Evolutionary conservation across 345 rosid genomes (phyloP), one percentile per base, ranked within the genome.

Genomic region (Carallia pectinifolia): DNA sequence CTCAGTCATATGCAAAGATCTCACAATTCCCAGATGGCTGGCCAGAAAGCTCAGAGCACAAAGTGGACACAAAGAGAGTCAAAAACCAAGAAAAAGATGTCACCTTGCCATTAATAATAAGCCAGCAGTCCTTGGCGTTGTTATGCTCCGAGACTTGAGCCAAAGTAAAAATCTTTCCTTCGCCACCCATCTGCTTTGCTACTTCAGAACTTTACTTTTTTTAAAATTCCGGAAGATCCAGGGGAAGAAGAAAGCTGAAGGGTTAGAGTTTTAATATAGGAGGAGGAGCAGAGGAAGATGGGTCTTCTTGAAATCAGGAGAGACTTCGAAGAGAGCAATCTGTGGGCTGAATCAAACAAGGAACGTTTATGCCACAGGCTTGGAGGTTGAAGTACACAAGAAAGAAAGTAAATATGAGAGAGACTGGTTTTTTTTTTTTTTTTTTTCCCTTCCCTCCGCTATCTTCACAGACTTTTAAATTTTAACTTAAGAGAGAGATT

Each of bases 131-230:
- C 30, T 83, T 76, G 61, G 74, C 39, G 10, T 65, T 74, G 70
- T 82, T 80, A 74, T 90, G 96, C 82, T 82, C 69, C 55, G 90
- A 83, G 39, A 90, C 93, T 80, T 90, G 80, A 37, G 87, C 82
- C 68, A 90, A 78, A 53, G 93, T 84, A 74, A 88, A 90, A 76
- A 85, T 71, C 80, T 85, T 81, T 31, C 75, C 79, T 44, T 66
- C 83, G 17, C 66, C 86, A 29, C 82, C 89, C 88, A 84, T 84
- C 69, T 50, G 67, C 53, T 53, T 12, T 13, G 33, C 27, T 55
- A 18, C 58, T 55, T 12, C 6, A 27, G 60, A 53, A 18, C 61
- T n/a, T 23, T 66, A 7, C 66, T 30, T 55, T 15, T 0, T 23
- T 7, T 23, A 23, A 55, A 27, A 8, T 2, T 2, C 8, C 1